Evolutionary conservation across 2,329 filamentous ascomycete genomes (phyloP).

Genomic region (Davidsoniella virescens): DNA sequence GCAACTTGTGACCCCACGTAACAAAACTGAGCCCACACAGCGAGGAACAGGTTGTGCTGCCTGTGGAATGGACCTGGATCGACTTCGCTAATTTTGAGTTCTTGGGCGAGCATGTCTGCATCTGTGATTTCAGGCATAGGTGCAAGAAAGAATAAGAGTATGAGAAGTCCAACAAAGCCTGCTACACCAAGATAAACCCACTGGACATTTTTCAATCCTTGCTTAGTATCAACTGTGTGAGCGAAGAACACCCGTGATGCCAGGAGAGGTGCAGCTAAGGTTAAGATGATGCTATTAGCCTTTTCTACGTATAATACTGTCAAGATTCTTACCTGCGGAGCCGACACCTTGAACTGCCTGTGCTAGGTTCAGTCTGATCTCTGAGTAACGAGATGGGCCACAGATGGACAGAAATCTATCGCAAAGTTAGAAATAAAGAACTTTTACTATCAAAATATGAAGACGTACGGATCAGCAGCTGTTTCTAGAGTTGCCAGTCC

Average conservation of each 20-base stretch:
- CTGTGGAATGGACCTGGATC: conserved; percentile 36
- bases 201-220: conserved; percentile 42
- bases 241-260: conserved; percentile 47
- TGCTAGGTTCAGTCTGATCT: conserved; percentile 58
- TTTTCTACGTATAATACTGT: conserved; percentile 27
- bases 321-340: conserved; percentile 30
- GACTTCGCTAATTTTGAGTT: conserved; percentile 24
- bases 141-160: conserved; percentile 41
- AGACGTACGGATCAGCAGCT: conserved; percentile 52
- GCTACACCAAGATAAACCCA: conserved; percentile 50
- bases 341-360: conserved; percentile 63
- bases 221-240: conserved; percentile 29
- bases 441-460: neutral
- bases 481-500: conserved; percentile 62
- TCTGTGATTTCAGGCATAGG: conserved; percentile 38
- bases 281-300: conserved; percentile 31
- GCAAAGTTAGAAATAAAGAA: neutral
- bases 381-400: conserved; percentile 51
- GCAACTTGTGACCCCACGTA: conserved; percentile 45
- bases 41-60: conserved; percentile 45
- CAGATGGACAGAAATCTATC: conserved; percentile 20
- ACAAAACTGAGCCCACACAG: conserved; percentile 44
- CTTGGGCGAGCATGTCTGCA: conserved; percentile 42
- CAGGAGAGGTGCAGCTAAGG: conserved; percentile 35
- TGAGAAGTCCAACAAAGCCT: conserved; percentile 39